These are phyloP conservation scores for Sinapis alba DNA, from an alignment of 441 rosid species.

Conservation along the genomic window DNA sequence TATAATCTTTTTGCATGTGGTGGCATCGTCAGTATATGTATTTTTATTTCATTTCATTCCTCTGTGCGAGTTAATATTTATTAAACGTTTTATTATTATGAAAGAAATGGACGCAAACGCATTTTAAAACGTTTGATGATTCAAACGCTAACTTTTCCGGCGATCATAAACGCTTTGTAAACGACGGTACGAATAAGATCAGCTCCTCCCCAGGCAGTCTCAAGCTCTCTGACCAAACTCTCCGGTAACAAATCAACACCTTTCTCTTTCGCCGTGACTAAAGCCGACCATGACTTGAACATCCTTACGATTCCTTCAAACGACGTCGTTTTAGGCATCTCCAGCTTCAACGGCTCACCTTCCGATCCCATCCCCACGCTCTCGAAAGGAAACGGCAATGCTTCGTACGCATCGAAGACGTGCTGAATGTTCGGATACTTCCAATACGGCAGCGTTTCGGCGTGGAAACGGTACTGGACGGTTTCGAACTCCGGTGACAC, in stretches of 20 bases:
- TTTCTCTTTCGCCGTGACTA: constrained; percentile 53
- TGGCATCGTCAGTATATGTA: neutral
- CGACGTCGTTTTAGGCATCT: constrained; percentile 54
- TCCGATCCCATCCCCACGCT: constrained; percentile 61
- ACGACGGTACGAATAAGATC: neutral
- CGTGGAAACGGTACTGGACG: constrained; percentile 45
- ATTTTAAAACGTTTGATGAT: neutral
- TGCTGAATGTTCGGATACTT: constrained; percentile 38
- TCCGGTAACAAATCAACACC: constrained; percentile 66
- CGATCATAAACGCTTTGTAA: constrained; percentile 48
- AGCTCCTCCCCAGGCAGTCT: constrained; percentile 63
- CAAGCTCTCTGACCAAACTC: constrained; percentile 50
- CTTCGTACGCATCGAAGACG: constrained; percentile 44
- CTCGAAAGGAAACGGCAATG: constrained; percentile 70
- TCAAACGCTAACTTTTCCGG: constrained; percentile 39
- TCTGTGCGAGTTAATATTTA: neutral
- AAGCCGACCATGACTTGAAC: constrained; percentile 60
- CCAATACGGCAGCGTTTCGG: constrained; percentile 50
- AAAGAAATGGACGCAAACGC: neutral
- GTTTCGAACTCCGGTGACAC: constrained; percentile 54
- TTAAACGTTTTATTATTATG: neutral
- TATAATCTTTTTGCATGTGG: neutral
- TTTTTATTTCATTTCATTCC: neutral
- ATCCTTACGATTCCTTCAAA: constrained; percentile 50
- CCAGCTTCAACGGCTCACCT: constrained; percentile 55